These are phyloP conservation scores for Kalanchoe fedtschenkoi DNA, from an alignment of 164 flowering plant species.

Conservation along the genomic window DNA sequence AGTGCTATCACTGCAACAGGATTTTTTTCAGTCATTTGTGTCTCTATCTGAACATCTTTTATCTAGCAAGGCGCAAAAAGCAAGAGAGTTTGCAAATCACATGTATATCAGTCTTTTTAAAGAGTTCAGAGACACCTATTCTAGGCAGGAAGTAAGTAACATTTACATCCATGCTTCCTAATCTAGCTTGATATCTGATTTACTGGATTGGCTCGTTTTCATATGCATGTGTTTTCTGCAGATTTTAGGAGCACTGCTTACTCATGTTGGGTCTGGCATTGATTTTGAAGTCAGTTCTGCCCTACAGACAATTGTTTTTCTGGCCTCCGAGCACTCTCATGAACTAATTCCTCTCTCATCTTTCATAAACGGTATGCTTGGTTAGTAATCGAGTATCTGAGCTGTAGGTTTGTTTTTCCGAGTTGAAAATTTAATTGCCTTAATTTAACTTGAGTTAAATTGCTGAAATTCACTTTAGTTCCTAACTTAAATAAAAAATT, in stretches of 20 bases:
- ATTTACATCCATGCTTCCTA: neutral
- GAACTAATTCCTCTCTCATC: conserved; percentile 55
- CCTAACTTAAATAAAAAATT: no score
- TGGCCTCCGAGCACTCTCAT: conserved; percentile 42
- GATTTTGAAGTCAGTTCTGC: conserved; percentile 64
- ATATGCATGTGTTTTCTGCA: conserved; percentile 15
- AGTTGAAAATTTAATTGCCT: no score
- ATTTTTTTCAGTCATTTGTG: conserved; percentile 49
- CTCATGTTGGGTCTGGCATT: conserved; percentile 71
- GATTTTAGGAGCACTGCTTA: conserved; percentile 66
- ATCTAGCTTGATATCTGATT: neutral
- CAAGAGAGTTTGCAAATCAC: conserved; percentile 55
- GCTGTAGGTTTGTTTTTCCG: no score
- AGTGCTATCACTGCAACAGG: conserved; percentile 24
- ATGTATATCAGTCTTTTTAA: conserved; percentile 47
- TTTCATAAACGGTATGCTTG: conserved; percentile 48
- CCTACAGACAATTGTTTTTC: conserved; percentile 50
- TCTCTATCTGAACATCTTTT: conserved; percentile 54
- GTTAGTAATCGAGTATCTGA: neutral
- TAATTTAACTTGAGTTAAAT: no score
- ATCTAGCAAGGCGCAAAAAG: conserved; percentile 60
- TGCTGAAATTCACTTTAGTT: no score
- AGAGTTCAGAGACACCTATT: conserved; percentile 47
- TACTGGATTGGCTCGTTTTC: neutral
- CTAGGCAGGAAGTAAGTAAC: conserved; percentile 64